phyloP scores from a whole-genome alignment of 768 basidiomycete genomes.

The Lactarius hatsudake region DNA sequence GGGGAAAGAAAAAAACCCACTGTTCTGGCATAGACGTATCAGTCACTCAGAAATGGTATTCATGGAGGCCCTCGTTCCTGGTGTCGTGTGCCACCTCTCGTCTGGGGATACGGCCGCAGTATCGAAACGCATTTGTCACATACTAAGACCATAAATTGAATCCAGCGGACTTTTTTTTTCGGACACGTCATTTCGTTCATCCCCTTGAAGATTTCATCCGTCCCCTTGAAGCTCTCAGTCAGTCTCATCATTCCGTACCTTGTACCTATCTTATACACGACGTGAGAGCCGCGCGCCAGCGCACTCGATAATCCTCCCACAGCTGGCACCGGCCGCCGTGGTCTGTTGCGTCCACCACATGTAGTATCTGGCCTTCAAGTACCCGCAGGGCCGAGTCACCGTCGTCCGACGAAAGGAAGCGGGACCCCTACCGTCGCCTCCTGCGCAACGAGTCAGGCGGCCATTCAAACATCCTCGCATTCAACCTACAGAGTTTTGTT shows the following conservation, averaged over 20 bases:
- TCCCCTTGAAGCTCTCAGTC: background rate
- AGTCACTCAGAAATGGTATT: background rate
- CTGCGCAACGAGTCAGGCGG: no score
- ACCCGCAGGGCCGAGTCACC: background rate
- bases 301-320: background rate
- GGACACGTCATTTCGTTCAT: background rate
- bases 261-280: background rate
- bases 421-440: no score
- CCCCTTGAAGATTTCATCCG: background rate
- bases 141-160: background rate
- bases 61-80: background rate
- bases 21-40: background rate
- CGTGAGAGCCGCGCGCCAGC: background rate
- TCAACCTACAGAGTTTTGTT: background rate
- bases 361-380: background rate
- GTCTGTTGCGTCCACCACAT: background rate
- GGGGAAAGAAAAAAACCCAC: background rate
- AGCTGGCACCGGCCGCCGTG: background rate
- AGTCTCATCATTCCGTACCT: background rate
- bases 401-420: background rate
- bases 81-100: background rate
- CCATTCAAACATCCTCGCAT: background rate
- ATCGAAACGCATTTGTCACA: background rate
- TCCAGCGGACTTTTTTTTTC: background rate
- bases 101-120: no score